phyloP scores from a whole-genome alignment of 441 rosid genomes.

The Populus tomentosa region DNA sequence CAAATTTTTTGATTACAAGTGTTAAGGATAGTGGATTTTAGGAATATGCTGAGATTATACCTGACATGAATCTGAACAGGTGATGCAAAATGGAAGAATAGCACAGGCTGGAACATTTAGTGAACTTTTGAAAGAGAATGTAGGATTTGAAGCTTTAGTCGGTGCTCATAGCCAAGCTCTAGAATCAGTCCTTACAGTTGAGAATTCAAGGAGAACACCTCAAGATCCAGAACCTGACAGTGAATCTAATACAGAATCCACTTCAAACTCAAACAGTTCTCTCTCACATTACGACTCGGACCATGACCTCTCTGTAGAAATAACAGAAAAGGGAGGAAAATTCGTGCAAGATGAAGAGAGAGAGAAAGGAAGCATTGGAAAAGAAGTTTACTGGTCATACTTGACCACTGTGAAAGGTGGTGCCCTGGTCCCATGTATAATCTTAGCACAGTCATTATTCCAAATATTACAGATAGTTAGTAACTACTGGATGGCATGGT shows the following conservation, averaged over 20 bases:
- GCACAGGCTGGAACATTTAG: constrained; percentile 84
- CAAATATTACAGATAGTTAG: constrained; percentile 85
- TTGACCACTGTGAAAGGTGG: constrained; percentile 77
- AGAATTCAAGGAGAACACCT: constrained; percentile 49
- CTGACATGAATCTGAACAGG: constrained; percentile 40
- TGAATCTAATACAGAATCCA: constrained; percentile 34
- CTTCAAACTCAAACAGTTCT: constrained; percentile 36
- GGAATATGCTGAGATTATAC: background rate
- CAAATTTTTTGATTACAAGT: no score
- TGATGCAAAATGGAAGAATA: constrained; percentile 91
- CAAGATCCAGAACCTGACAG: constrained; percentile 31
- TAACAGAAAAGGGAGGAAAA: constrained; percentile 61
- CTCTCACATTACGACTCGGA: constrained; percentile 45
- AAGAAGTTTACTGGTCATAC: constrained; percentile 85
- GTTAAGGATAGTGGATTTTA: background rate
- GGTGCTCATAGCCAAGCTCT: constrained; percentile 92
- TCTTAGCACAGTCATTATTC: constrained; percentile 85
- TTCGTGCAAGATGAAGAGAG: constrained; percentile 94
- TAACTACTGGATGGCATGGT: constrained; percentile 99
- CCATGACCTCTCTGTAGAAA: constrained; percentile 51
- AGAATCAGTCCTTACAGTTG: constrained; percentile 60
- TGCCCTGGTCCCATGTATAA: constrained; percentile 65
- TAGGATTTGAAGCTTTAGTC: constrained; percentile 84
- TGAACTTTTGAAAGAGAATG: constrained; percentile 68
- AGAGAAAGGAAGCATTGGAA: constrained; percentile 92